These are phyloP conservation scores for Colletotrichum shisoi DNA, from an alignment of 2,329 filamentous ascomycete species.

Conservation along the genomic window DNA sequence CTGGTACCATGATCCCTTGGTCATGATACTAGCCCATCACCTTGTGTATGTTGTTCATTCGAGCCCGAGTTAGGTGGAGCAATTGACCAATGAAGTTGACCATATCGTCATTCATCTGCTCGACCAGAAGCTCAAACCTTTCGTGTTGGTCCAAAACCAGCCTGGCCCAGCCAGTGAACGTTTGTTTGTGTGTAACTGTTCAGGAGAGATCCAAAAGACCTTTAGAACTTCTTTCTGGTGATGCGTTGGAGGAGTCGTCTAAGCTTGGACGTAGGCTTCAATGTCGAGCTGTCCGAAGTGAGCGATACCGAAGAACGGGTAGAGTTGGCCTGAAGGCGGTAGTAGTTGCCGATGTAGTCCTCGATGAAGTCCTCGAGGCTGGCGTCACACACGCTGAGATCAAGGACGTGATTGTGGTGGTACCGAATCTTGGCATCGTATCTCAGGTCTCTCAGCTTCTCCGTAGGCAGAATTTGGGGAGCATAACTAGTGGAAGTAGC, in stretches of 20 bases:
- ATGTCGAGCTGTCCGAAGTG: neutral
- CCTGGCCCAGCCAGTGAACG: neutral
- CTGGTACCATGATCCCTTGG: neutral
- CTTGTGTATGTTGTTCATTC: neutral
- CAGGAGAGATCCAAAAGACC: neutral
- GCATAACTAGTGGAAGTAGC: neutral
- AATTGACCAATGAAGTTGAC: neutral
- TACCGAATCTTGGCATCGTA: conserved; percentile 18
- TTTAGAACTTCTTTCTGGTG: neutral
- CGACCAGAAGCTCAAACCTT: neutral
- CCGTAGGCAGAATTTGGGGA: conserved; percentile 1
- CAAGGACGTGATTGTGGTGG: conserved; percentile 7
- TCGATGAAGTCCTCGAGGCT: conserved; percentile 24
- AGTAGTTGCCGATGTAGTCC: conserved; percentile 30
- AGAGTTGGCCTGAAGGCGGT: neutral
- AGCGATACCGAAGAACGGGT: neutral
- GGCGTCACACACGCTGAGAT: conserved; percentile 5
- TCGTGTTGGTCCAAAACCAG: neutral
- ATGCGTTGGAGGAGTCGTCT: conserved; percentile 12
- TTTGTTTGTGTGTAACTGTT: neutral
- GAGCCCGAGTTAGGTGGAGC: neutral
- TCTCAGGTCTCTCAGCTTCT: conserved; percentile 11
- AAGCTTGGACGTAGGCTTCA: conserved; percentile 1
- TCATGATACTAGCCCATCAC: neutral
- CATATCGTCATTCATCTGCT: too few species aligned